Conservation (phyloP, 176 grass and related monocot species). For the Zoysia pacifica region DNA sequence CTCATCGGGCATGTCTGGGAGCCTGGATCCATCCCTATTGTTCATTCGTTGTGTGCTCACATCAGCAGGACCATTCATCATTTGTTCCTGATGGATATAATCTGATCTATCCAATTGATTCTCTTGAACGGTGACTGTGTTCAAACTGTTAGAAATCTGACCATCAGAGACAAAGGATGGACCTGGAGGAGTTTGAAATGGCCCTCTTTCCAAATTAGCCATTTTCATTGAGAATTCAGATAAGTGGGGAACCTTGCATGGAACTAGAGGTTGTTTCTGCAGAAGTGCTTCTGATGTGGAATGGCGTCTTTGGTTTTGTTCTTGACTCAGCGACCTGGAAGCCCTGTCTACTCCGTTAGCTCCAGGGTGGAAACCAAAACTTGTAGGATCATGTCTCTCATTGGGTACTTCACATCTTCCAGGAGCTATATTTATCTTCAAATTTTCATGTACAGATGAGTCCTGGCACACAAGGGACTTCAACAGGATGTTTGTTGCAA, state of each 20-base stretch:
- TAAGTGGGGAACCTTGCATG: slow-evolving; percentile 37
- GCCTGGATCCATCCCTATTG: slow-evolving; percentile 20
- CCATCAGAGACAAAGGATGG: slow-evolving; percentile 37
- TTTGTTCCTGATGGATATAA: slow-evolving; percentile 34
- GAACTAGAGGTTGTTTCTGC: slow-evolving; percentile 39
- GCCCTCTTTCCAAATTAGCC: slow-evolving; percentile 34
- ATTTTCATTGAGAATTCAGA: slow-evolving; percentile 38
- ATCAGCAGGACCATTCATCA: slow-evolving; percentile 25
- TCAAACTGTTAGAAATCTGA: slow-evolving; percentile 34
- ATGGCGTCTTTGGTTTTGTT: slow-evolving; percentile 42
- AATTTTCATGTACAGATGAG: slow-evolving; percentile 38
- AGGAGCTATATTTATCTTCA: slow-evolving; percentile 22
- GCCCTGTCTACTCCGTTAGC: slow-evolving; percentile 24
- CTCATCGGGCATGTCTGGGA: slow-evolving; percentile 21
- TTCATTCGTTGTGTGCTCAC: slow-evolving; percentile 29
- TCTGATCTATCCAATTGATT: slow-evolving; percentile 39
- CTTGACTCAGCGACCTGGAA: slow-evolving; percentile 32
- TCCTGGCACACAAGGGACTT: slow-evolving; percentile 37
- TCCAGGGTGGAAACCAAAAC: slow-evolving; percentile 41
- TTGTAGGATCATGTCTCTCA: slow-evolving; percentile 17
- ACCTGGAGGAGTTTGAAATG: slow-evolving; percentile 36
- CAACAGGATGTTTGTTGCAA: slow-evolving; percentile 32
- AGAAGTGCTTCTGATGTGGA: slow-evolving; percentile 40
- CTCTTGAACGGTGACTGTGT: slow-evolving; percentile 22
- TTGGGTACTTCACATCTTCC: slow-evolving; percentile 37